phyloP scores from a whole-genome alignment of 2,329 filamentous ascomycete species.

The Canariomyces notabilis region DNA sequence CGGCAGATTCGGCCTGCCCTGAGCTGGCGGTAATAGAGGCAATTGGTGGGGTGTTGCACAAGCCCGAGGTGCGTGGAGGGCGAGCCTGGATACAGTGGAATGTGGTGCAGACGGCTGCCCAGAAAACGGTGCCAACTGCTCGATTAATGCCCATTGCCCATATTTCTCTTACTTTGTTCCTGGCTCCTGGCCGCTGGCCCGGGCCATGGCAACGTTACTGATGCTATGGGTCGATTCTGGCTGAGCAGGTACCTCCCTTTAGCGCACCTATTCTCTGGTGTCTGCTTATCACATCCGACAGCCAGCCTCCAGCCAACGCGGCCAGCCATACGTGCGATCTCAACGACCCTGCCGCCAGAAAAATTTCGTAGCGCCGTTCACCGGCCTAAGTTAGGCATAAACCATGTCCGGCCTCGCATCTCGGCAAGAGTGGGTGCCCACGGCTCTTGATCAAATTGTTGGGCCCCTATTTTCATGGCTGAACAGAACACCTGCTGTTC shows the following conservation, averaged over 20 bases:
- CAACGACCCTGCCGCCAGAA: conserved; percentile 8
- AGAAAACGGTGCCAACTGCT: conserved; percentile 8
- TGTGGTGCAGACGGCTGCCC: conserved; percentile 5
- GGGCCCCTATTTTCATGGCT: too few species aligned
- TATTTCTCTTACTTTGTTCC: neutral
- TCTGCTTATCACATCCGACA: conserved; percentile 10
- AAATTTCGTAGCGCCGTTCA: conserved; percentile 6
- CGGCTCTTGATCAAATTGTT: conserved; percentile 3
- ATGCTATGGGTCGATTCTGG: neutral
- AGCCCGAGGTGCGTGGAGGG: conserved; percentile 16
- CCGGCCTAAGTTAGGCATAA: conserved; percentile 15
- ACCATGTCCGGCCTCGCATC: neutral
- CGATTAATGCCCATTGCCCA: neutral
- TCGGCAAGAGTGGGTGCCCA: neutral
- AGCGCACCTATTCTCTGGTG: conserved; percentile 11
- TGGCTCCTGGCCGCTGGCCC: conserved; percentile 2
- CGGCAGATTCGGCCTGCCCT: conserved; percentile 1
- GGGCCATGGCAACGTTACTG: neutral
- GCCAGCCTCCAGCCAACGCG: neutral
- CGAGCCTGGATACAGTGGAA: too few species aligned
- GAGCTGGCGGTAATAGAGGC: conserved; percentile 3
- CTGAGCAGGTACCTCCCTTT: conserved; percentile 7
- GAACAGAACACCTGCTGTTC: too few species aligned
- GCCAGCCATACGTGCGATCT: conserved; percentile 18
- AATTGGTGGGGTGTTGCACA: conserved; percentile 18